Conservation (phyloP, 1,284 basidiomycete genomes). For the Trametes sp. region DNA sequence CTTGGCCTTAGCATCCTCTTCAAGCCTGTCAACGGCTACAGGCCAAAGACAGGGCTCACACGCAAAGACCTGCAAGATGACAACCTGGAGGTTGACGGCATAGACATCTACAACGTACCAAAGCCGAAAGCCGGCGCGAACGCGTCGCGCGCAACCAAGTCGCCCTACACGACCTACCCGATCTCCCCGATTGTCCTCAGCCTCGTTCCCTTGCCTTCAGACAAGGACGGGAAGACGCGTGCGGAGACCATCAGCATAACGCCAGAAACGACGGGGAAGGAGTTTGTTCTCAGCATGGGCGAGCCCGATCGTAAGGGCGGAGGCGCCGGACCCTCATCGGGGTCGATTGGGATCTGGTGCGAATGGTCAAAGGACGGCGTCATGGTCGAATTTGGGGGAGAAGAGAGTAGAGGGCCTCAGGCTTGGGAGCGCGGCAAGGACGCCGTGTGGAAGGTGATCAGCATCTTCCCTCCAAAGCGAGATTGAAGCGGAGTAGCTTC, state of each 20-base stretch:
- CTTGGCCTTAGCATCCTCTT: constrained; percentile 85
- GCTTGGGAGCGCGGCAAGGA: constrained; percentile 88
- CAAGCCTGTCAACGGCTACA: constrained; percentile 65
- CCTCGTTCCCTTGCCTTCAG: constrained; percentile 46
- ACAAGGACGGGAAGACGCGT: constrained; percentile 48
- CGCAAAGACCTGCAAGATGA: constrained; percentile 57
- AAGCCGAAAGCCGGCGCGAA: constrained; percentile 37
- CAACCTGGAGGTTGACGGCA: constrained; percentile 65
- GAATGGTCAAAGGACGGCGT: constrained; percentile 86
- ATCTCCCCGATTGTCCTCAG: constrained; percentile 54
- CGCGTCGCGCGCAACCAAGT: constrained; percentile 42
- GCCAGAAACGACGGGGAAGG: constrained; percentile 69
- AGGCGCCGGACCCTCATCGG: constrained; percentile 78
- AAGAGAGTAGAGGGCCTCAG: constrained; percentile 76
- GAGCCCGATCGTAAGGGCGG: constrained; percentile 90
- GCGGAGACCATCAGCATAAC: constrained; percentile 54
- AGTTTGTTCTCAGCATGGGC: constrained; percentile 76
- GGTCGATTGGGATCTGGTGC: constrained; percentile 91
- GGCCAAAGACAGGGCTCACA: constrained; percentile 54
- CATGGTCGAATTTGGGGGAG: constrained; percentile 85
- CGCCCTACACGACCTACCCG: constrained; percentile 62
- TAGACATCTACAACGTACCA: constrained; percentile 83
- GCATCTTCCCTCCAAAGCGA: constrained; percentile 59
- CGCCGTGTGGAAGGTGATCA: constrained; percentile 77
- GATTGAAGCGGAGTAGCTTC: constrained; percentile 23